These are phyloP conservation scores for Tricholoma furcatifolium DNA, from an alignment of 768 basidiomycete species.

Conservation along the genomic window DNA sequence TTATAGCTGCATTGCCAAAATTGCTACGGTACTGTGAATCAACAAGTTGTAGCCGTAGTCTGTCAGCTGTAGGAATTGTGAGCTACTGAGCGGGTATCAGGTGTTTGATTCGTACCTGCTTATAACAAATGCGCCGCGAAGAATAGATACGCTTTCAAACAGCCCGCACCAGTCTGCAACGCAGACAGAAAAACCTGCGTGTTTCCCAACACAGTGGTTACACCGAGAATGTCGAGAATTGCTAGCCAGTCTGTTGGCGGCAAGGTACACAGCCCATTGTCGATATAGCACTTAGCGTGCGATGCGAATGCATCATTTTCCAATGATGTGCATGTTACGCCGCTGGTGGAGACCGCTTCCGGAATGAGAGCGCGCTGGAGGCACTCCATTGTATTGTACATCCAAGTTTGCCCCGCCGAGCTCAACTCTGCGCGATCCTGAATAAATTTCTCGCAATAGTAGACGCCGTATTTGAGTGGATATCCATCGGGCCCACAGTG, in stretches of 20 bases:
- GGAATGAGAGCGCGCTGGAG: constrained; percentile 40
- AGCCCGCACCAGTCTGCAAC: constrained; percentile 27
- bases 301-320: constrained; percentile 37
- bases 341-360: constrained; percentile 23
- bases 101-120: too few species aligned
- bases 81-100: too few species aligned
- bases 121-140: constrained; percentile 2
- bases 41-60: too few species aligned
- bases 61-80: too few species aligned
- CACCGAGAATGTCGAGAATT: constrained; percentile 33
- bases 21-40: too few species aligned
- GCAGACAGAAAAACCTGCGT: constrained; percentile 29
- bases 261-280: constrained; percentile 41
- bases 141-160: constrained; percentile 27
- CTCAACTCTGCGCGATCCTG: constrained; percentile 27
- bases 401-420: constrained; percentile 37
- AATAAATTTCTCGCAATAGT: constrained; percentile 39
- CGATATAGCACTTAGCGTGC: constrained; percentile 39
- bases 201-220: constrained; percentile 29
- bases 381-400: constrained; percentile 45
- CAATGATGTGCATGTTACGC: constrained; percentile 31
- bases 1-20: too few species aligned
- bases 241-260: constrained; percentile 32
- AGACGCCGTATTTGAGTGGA: constrained; percentile 39
- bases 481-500: constrained; percentile 44